These are phyloP conservation scores for Boletus insuetus DNA, from an alignment of 768 basidiomycete genomes.

Conservation along the genomic window DNA sequence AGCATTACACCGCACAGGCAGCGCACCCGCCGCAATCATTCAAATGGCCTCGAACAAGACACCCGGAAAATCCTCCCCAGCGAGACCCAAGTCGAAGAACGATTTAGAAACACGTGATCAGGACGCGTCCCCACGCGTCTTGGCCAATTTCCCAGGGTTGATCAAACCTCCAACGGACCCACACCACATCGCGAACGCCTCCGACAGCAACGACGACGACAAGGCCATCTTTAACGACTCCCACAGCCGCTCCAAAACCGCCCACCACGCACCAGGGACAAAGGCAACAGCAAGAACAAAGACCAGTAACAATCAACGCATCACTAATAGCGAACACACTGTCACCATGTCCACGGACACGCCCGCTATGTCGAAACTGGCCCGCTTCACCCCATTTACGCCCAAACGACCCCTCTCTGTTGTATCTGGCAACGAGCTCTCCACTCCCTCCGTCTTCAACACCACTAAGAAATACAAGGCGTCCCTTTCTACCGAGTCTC, in stretches of 20 bases:
- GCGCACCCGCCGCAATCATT: not conserved
- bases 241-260: not conserved
- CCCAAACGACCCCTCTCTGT: constrained; percentile 51
- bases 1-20: not conserved
- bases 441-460: constrained; percentile 35
- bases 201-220: constrained; percentile 3
- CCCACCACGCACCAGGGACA: not conserved
- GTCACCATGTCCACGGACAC: constrained; percentile 8
- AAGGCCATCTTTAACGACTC: not conserved
- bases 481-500: constrained; percentile 47
- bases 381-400: constrained; percentile 48
- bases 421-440: constrained; percentile 31
- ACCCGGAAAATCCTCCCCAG: not conserved
- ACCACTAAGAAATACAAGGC: constrained; percentile 71
- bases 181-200: not conserved
- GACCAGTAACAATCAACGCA: not conserved
- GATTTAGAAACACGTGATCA: constrained; percentile 23
- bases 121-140: constrained; percentile 29
- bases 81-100: not conserved
- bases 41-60: constrained; percentile 9
- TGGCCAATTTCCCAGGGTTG: constrained; percentile 32
- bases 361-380: constrained; percentile 36
- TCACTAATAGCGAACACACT: not conserved
- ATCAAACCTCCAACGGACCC: constrained; percentile 5
- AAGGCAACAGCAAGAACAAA: not conserved